phyloP scores from a whole-genome alignment of 2,329 filamentous ascomycete genomes.

The Seiridium cupressi region DNA sequence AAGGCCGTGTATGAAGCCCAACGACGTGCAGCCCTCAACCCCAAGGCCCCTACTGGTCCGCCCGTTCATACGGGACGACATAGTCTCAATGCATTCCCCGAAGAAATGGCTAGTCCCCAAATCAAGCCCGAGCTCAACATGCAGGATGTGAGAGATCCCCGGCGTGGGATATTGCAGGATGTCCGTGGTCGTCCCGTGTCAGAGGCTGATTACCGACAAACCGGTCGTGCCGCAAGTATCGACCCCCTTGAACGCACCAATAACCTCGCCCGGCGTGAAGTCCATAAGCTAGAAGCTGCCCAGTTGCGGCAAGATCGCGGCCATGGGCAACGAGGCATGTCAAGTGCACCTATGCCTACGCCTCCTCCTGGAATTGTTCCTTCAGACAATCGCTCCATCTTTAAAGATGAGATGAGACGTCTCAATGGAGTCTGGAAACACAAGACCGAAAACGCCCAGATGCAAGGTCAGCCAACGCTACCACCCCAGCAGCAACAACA shows the following conservation, averaged over 20 bases:
- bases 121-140: slow-evolving; percentile 17
- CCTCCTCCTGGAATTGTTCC: slow-evolving; percentile 6
- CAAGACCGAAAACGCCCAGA: slow-evolving; percentile 17
- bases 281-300: slow-evolving; percentile 48
- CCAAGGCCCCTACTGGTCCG: slow-evolving; percentile 14
- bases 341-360: slow-evolving; percentile 1
- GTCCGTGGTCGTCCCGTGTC: slow-evolving; percentile 30
- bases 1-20: slow-evolving; percentile 52
- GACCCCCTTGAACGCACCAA: slow-evolving; percentile 46
- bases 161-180: slow-evolving; percentile 10
- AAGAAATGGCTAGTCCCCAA: not conserved
- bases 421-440: slow-evolving; percentile 56
- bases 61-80: slow-evolving; percentile 13
- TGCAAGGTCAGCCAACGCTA: too few species aligned
- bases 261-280: slow-evolving; percentile 48
- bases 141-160: slow-evolving; percentile 14
- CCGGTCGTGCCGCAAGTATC: slow-evolving; percentile 27
- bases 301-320: slow-evolving; percentile 51
- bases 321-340: slow-evolving; percentile 35
- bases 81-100: slow-evolving; percentile 16
- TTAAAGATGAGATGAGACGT: slow-evolving; percentile 50
- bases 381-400: slow-evolving; percentile 29
- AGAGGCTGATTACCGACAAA: slow-evolving; percentile 33
- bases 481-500: not conserved
- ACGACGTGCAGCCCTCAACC: slow-evolving; percentile 35